Percentiles rank a stretch among this genome's conserved stretches.
phyloP scores from a whole-genome alignment of 1,284 basidiomycete species.

The Puccinia novopanici region DNA sequence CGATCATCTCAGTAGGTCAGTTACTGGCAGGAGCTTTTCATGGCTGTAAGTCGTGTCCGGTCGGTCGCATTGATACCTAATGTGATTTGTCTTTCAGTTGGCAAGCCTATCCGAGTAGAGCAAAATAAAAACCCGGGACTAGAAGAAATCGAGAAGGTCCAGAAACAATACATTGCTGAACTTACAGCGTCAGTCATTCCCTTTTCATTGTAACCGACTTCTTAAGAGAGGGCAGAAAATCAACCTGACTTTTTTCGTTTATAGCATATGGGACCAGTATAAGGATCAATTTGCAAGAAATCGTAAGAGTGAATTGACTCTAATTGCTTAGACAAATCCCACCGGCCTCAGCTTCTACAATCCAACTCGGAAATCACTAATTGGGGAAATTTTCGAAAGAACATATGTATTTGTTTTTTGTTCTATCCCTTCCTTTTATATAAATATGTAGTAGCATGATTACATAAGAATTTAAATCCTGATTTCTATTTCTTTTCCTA shows the following conservation, averaged over 20 bases:
- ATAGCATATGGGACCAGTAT: conserved; percentile 89
- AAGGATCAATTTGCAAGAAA: conserved; percentile 81
- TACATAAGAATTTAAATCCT: too few relatives aligned
- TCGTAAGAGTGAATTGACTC: conserved; percentile 61
- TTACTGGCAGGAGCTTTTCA: background rate
- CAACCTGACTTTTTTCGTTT: background rate
- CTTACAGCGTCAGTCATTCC: conserved; percentile 68
- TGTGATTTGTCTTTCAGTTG: conserved; percentile 62
- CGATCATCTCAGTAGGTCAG: conserved; percentile 79
- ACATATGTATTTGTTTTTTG: too few relatives aligned
- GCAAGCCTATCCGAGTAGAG: conserved; percentile 79
- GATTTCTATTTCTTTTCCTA: too few relatives aligned
- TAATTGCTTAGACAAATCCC: conserved; percentile 53
- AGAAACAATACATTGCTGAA: conserved; percentile 86
- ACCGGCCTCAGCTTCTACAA: background rate
- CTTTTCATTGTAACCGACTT: background rate
- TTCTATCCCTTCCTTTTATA: too few relatives aligned
- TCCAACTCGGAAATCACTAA: conserved; percentile 4
- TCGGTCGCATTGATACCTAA: background rate
- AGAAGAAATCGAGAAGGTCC: conserved; percentile 77
- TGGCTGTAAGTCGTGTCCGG: background rate
- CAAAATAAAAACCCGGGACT: conserved; percentile 76
- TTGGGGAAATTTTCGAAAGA: too few relatives aligned
- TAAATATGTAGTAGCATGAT: too few relatives aligned
- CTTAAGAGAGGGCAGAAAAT: background rate